phyloP scores from a whole-genome alignment of 2,329 filamentous ascomycete genomes.

The Pleurostoma richardsiae region DNA sequence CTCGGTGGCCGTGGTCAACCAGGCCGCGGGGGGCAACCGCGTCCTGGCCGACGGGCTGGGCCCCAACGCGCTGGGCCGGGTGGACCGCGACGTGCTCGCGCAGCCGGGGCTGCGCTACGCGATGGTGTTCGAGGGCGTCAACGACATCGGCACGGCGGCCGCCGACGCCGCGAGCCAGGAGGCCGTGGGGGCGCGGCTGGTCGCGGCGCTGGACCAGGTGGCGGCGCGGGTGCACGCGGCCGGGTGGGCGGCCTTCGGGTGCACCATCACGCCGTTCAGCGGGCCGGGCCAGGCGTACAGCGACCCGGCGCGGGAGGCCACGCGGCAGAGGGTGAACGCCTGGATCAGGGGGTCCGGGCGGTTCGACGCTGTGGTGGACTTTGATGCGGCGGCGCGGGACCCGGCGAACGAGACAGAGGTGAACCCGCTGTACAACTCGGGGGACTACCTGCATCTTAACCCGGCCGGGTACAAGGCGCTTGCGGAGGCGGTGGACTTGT shows the following conservation, averaged over 20 bases:
- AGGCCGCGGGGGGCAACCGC: constrained; percentile 60
- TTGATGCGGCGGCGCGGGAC: constrained; percentile 51
- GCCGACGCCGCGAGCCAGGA: constrained; percentile 35
- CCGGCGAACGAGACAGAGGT: constrained; percentile 37
- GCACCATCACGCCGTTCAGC: constrained; percentile 39
- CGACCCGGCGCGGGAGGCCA: constrained; percentile 43
- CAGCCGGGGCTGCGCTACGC: constrained; percentile 49
- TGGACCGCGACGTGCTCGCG: constrained; percentile 56
- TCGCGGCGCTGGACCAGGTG: constrained; percentile 53
- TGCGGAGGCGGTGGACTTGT: constrained; percentile 48
- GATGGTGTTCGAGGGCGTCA: constrained; percentile 59
- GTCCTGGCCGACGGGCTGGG: constrained; percentile 55
- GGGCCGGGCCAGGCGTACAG: constrained; percentile 47
- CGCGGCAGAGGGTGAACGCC: constrained; percentile 48
- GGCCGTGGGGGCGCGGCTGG: constrained; percentile 38
- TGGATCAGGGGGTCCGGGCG: constrained; percentile 50
- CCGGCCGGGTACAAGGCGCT: constrained; percentile 49
- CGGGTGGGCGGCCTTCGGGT: constrained; percentile 50
- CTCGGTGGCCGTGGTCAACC: constrained; percentile 48
- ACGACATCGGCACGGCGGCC: constrained; percentile 54
- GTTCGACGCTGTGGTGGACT: constrained; percentile 59
- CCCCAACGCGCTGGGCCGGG: constrained; percentile 48
- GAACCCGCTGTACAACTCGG: constrained; percentile 41
- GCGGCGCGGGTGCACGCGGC: constrained; percentile 43
- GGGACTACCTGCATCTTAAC: constrained; percentile 58